These are phyloP conservation scores for Ogataea pini DNA, from an alignment of 805 yeast species.

Conservation along the genomic window DNA sequence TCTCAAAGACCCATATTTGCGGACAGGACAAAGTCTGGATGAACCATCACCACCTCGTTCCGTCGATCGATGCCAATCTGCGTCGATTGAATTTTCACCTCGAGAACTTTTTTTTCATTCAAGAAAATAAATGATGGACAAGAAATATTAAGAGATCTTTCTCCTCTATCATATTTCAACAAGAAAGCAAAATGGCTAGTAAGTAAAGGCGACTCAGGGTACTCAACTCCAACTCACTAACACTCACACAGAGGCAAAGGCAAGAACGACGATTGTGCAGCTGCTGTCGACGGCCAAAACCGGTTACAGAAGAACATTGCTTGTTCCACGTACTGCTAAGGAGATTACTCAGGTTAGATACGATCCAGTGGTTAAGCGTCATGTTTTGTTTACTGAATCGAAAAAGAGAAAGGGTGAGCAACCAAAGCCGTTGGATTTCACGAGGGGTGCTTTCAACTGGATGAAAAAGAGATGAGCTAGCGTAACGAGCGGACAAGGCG, in stretches of 20 bases:
- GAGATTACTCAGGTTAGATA: conserved; percentile 79
- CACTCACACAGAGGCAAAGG: conserved; percentile 54
- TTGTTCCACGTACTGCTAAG: conserved; percentile 80
- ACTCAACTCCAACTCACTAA: background rate
- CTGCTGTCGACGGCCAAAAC: conserved; percentile 88
- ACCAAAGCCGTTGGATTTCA: conserved; percentile 48
- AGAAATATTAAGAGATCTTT: too few relatives aligned
- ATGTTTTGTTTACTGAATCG: conserved; percentile 85
- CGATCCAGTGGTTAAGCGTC: conserved; percentile 87
- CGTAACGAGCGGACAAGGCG: background rate
- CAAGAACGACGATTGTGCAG: conserved; percentile 80
- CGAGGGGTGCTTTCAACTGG: conserved; percentile 43
- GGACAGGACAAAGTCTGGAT: too few relatives aligned
- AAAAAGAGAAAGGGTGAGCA: conserved; percentile 77
- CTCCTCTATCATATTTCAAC: background rate
- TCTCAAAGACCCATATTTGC: too few relatives aligned
- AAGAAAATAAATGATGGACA: too few relatives aligned
- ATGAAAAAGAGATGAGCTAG: conserved; percentile 30
- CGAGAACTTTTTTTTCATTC: background rate
- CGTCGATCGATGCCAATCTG: too few relatives aligned
- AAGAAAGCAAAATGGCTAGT: conserved; percentile 25
- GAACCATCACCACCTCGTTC: too few relatives aligned
- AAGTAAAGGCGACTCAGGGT: conserved; percentile 9
- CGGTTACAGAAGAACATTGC: conserved; percentile 79
- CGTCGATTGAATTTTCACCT: background rate